Conservation (phyloP, 2,329 filamentous ascomycete species). For the Hymenoscyphus repandus region DNA sequence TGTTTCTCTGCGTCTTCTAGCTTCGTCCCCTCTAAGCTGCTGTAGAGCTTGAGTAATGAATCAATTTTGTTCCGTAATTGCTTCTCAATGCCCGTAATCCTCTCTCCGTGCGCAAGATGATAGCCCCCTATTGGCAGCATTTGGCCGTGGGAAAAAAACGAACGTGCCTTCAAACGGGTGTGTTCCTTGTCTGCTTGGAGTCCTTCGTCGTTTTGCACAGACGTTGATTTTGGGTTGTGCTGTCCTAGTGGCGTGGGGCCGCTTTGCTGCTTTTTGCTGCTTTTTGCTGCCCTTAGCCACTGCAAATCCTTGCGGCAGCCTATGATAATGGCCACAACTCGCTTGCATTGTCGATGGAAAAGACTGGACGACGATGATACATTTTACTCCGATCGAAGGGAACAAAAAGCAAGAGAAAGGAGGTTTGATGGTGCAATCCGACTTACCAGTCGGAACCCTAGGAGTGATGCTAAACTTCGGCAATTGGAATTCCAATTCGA, state of each 20-base stretch:
- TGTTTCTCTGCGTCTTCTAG: too few relatives aligned
- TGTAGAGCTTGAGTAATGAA: too few relatives aligned
- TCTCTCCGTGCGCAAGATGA: background rate
- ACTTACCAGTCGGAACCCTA: background rate
- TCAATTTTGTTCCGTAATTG: background rate
- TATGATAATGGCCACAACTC: too few relatives aligned
- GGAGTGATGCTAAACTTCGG: background rate
- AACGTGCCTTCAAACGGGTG: too few relatives aligned
- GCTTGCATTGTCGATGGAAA: too few relatives aligned
- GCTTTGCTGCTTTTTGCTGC: too few relatives aligned
- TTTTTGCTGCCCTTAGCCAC: too few relatives aligned
- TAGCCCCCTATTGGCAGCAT: background rate
- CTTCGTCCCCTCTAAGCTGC: too few relatives aligned
- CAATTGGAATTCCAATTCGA: background rate
- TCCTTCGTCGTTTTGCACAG: conserved; percentile 17
- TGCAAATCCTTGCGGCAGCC: too few relatives aligned
- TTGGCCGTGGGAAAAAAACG: background rate
- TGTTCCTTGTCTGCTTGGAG: background rate
- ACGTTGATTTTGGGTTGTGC: conserved; percentile 25
- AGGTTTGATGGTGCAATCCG: background rate
- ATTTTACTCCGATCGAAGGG: background rate
- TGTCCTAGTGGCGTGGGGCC: background rate
- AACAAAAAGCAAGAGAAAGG: conserved; percentile 2
- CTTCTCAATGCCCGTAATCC: background rate
- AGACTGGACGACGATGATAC: background rate